Evolutionary conservation across 192 early-diverging fungal species (phyloP), one percentile per base, ranked within the genome.

Genomic region (Backusella tarrabulga): DNA sequence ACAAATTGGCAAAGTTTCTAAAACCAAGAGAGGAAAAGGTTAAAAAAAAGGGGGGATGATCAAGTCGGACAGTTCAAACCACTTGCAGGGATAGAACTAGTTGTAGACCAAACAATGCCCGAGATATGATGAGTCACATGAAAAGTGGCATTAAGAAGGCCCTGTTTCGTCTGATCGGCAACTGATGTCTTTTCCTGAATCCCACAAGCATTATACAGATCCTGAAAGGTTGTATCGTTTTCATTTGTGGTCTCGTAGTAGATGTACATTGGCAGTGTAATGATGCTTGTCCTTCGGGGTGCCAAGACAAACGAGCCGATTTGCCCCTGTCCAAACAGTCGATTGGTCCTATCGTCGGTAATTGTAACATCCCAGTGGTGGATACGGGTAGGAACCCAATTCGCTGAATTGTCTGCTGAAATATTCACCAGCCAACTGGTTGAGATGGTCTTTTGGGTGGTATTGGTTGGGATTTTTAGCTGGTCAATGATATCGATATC

Each of bases 331-430:
- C 77, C 77, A 71, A 79, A 73, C 8, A 32, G 7, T 46, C 56
- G 46, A 35, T 73, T 50, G 3, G 77, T 74, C 7, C 15, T 60
- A 14, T 67, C 50, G n/a, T 79, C 77, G 14, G 74, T 42, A 3
- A 79, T 69, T 6, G 11, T 71, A 35, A 79, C 38, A 23, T 41
- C 66, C 69, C 74, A 56, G 15, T 54, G 34, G 4, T 71, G 69
- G 19, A 79, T 73, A 54, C 77, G 72, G 7, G 77, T 79, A 8
- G 77, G 77, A 6, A 79, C 34, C 77, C 77, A 79, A 68, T 79
- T 79, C 14, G 34, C 77, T 12, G 77, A 42, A 70, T 79, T 79
- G 15, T 74, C 77, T 12, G 70, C 68, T 12, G 77, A 74, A n/a
- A 79, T 79, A 63, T 79, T 79, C 6, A 79, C 67, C 15, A 34